Conservation (phyloP, 1,284 basidiomycete species). For the Cystobasidiaceae sp. region DNA sequence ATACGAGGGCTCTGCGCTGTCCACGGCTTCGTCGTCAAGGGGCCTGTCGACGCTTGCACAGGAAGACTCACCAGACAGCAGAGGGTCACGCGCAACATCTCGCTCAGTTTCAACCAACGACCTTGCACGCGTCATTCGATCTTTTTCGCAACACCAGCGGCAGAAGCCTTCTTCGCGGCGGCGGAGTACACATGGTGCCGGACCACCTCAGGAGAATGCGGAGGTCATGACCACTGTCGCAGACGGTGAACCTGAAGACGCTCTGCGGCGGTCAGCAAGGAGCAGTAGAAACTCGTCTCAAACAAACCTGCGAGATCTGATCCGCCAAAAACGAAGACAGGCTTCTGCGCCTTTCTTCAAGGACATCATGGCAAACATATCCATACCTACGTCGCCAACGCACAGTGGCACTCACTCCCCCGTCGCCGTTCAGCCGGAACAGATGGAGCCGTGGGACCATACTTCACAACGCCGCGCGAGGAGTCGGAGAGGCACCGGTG, state of each 20-base stretch:
- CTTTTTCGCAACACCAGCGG: conserved; percentile 7
- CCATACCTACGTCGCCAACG: conserved; percentile 3
- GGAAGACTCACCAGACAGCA: not conserved
- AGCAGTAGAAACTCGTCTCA: not conserved
- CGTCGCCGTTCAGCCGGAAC: conserved; percentile 18
- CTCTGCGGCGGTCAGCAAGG: conserved; percentile 1
- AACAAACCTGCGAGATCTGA: conserved; percentile 34
- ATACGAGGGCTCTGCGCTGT: no score
- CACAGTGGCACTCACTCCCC: conserved; percentile 8
- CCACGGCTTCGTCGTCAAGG: no score
- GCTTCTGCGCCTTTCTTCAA: conserved; percentile 39
- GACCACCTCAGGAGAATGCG: not conserved
- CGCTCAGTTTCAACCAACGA: conserved; percentile 20
- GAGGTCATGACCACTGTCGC: not conserved
- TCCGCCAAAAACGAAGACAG: conserved; percentile 38
- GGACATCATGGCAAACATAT: conserved; percentile 8
- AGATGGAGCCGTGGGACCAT: not conserved
- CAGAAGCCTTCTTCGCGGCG: conserved; percentile 10
- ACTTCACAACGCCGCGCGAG: conserved; percentile 8
- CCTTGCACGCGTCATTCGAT: conserved; percentile 24
- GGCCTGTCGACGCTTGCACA: not conserved
- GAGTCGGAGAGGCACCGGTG: conserved; percentile 13
- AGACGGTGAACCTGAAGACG: not conserved
- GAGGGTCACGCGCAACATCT: not conserved
- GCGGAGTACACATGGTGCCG: not conserved